A percentile compares a stretch with the other conserved stretches of the same genome.
phyloP scores from a whole-genome alignment of 2,329 filamentous ascomycete species.

The Aspergillus novoparasiticus region DNA sequence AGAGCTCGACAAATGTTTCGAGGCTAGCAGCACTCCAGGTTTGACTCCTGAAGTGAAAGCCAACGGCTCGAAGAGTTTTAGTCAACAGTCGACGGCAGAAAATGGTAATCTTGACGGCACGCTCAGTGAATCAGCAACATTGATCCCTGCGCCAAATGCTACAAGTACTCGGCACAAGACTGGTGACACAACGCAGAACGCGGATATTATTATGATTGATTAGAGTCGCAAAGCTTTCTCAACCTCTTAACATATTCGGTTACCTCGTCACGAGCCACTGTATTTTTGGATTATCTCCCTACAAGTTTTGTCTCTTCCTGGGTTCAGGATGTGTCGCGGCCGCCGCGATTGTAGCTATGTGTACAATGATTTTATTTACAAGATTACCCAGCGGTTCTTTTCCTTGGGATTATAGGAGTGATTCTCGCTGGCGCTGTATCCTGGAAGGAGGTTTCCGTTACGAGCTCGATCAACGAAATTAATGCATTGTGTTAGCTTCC shows the following conservation, averaged over 20 bases:
- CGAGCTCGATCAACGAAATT: background rate
- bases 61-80: background rate
- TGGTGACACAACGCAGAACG: conserved; percentile 14
- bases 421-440: background rate
- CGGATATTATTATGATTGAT: conserved; percentile 43
- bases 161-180: conserved; percentile 5
- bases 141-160: background rate
- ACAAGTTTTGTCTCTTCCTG: background rate
- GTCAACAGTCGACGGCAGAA: background rate
- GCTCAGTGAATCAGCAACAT: background rate
- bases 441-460: background rate
- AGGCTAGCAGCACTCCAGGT: conserved; percentile 10
- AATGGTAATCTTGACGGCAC: background rate
- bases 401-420: background rate
- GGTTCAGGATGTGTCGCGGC: background rate
- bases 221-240: conserved; percentile 14
- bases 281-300: background rate
- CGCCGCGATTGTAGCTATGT: background rate
- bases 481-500: background rate
- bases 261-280: background rate
- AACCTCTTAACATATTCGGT: background rate
- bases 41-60: background rate
- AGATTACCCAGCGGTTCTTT: background rate
- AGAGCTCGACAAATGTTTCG: conserved; percentile 35
- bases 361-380: background rate